phyloP scores from a whole-genome alignment of 1,139 yeast species.

The Schizosaccharomyces versatilis region DNA sequence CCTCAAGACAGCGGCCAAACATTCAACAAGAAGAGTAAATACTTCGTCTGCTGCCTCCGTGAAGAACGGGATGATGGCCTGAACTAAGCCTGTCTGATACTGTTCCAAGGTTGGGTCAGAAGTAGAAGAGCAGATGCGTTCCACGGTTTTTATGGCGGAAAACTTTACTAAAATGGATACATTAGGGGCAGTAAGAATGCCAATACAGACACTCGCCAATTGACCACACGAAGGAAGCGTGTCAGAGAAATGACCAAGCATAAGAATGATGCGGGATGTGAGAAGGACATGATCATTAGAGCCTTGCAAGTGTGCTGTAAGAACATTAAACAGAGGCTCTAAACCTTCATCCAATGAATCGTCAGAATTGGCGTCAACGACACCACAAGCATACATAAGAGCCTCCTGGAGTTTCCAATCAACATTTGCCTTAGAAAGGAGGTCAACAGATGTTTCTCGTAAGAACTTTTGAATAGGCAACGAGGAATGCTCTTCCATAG shows the following conservation, averaged over 20 bases:
- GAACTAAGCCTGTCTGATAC: slow-evolving; percentile 4
- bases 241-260: not conserved
- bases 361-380: not conserved
- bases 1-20: slow-evolving; percentile 5
- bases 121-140: slow-evolving; percentile 5
- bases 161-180: not conserved
- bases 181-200: not conserved
- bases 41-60: slow-evolving; percentile 4
- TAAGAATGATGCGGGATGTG: not conserved
- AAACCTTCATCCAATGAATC: not conserved
- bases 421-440: not conserved
- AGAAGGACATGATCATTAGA: not conserved
- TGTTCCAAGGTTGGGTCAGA: not conserved
- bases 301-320: not conserved
- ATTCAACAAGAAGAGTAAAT: slow-evolving; percentile 8
- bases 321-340: not conserved
- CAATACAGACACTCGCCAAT: not conserved
- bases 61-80: slow-evolving; percentile 2
- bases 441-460: not conserved
- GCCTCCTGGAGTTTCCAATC: not conserved
- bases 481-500: not conserved
- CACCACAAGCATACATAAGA: not conserved
- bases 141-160: slow-evolving; percentile 5
- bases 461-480: not conserved
- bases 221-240: not conserved